phyloP scores from a whole-genome alignment of 495 filamentous ascomycete species.

The Penicillium desertorum region DNA sequence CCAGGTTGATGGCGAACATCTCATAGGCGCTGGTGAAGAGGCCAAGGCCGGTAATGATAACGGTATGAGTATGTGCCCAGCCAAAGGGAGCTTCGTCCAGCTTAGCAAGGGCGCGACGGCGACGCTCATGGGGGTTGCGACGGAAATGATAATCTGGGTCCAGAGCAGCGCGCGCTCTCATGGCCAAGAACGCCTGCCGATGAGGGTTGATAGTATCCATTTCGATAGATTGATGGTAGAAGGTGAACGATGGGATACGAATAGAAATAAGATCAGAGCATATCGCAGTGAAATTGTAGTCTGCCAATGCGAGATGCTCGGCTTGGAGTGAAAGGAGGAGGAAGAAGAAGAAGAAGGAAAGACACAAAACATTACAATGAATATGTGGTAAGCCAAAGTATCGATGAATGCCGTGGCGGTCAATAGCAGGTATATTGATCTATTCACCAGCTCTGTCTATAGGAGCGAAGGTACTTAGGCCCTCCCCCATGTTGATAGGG shows the following conservation, averaged over 20 bases:
- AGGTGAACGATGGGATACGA: too few relatives aligned
- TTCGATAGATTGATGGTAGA: too few relatives aligned
- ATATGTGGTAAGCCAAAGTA: background rate
- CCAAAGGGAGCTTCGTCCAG: slow-evolving; percentile 81
- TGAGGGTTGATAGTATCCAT: too few relatives aligned
- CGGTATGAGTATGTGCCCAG: slow-evolving; percentile 74
- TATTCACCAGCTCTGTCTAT: background rate
- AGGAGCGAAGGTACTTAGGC: background rate
- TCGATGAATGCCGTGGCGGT: background rate
- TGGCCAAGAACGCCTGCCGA: too few relatives aligned
- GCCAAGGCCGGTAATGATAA: slow-evolving; percentile 77
- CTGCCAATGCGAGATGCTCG: background rate
- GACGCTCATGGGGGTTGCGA: slow-evolving; percentile 67
- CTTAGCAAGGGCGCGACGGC: slow-evolving; percentile 70
- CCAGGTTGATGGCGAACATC: slow-evolving; percentile 77
- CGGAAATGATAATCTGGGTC: too few relatives aligned
- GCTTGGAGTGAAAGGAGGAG: background rate
- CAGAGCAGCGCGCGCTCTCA: too few relatives aligned
- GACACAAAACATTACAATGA: background rate
- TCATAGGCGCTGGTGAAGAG: slow-evolving; percentile 83
- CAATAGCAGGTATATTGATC: background rate
- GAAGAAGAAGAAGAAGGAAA: background rate
- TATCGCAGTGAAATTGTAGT: background rate
- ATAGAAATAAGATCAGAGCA: too few relatives aligned
- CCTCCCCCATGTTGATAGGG: background rate